Evolutionary conservation across 768 basidiomycete genomes (phyloP).

Genomic region (Naganishia vaughanmartiniae): DNA sequence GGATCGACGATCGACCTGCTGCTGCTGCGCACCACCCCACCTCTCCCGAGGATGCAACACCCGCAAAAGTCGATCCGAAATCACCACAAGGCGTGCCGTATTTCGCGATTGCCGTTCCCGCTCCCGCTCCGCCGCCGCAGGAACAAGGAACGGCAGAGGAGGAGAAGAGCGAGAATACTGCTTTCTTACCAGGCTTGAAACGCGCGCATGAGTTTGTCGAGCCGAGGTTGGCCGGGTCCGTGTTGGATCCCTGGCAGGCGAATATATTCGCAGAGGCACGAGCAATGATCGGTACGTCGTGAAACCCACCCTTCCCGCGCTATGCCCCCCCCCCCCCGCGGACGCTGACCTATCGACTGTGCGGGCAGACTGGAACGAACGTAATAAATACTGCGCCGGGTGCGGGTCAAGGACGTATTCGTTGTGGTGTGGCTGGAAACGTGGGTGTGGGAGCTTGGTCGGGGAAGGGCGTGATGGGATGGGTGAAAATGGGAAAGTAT

Average conservation of each 20-base stretch:
- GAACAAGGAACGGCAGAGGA: conserved; percentile 39
- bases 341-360: neutral
- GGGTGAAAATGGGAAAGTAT: conserved; percentile 59
- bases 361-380: conserved; percentile 76
- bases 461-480: conserved; percentile 24
- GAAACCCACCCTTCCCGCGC: neutral
- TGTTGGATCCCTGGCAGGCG: conserved; percentile 65
- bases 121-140: conserved; percentile 39
- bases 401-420: conserved; percentile 80
- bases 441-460: conserved; percentile 64
- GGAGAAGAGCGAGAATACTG: neutral
- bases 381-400: conserved; percentile 89
- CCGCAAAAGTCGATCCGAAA: conserved; percentile 64
- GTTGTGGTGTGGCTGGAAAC: conserved; percentile 95
- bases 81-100: conserved; percentile 77
- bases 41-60: conserved; percentile 43
- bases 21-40: no score
- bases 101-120: conserved; percentile 74
- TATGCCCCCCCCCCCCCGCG: neutral
- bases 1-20: conserved; percentile 46
- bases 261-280: conserved; percentile 74
- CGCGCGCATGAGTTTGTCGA: conserved; percentile 54
- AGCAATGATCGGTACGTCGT: conserved; percentile 61
- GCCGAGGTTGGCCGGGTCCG: conserved; percentile 46
- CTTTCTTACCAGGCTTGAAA: conserved; percentile 40